Evolutionary conservation across 192 early-diverging fungal species (phyloP).

Genomic region (Dimargaris cristalligena): DNA sequence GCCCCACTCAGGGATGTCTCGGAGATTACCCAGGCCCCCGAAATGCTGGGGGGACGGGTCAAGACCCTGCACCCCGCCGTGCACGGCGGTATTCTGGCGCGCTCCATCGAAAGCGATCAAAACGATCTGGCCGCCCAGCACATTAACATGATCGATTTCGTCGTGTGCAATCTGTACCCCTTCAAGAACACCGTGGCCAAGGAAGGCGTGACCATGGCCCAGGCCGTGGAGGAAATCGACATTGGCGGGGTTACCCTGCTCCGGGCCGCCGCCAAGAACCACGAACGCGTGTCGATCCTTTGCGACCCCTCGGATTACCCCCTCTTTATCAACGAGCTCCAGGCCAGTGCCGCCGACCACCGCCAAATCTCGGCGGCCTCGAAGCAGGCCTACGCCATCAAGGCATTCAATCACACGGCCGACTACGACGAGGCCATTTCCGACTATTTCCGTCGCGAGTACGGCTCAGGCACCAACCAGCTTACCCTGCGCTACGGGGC

Average conservation of each 20-base stretch:
- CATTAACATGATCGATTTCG: constrained; percentile 87
- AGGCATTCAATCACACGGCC: constrained; percentile 91
- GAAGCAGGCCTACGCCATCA: constrained; percentile 69
- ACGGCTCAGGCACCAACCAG: constrained; percentile 51
- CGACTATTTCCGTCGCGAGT: constrained; percentile 89
- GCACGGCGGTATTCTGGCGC: constrained; percentile 92
- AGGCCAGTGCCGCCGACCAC: constrained; percentile 12
- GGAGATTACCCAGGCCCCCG: constrained; percentile 92
- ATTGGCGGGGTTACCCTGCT: constrained; percentile 97
- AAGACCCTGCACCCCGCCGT: constrained; percentile 98
- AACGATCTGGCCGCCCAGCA: constrained; percentile 71
- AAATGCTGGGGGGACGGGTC: constrained; percentile 97
- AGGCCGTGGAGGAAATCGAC: constrained; percentile 96
- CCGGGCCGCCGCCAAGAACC: constrained; percentile 98
- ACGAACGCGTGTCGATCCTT: constrained; percentile 79
- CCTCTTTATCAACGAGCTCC: constrained; percentile 57
- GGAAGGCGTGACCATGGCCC: constrained; percentile 70
- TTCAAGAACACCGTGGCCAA: constrained; percentile 90
- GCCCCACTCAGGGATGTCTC: constrained; percentile 62
- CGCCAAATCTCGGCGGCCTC: constrained; percentile 50
- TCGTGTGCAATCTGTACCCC: constrained; percentile 97
- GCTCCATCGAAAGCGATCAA: constrained; percentile 65
- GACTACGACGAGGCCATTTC: constrained; percentile 92
- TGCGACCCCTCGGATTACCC: constrained; percentile 88
- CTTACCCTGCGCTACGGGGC: constrained; percentile 87